Conservation (phyloP, 129 eudicot genomes). For the Artemisia tridentata region DNA sequence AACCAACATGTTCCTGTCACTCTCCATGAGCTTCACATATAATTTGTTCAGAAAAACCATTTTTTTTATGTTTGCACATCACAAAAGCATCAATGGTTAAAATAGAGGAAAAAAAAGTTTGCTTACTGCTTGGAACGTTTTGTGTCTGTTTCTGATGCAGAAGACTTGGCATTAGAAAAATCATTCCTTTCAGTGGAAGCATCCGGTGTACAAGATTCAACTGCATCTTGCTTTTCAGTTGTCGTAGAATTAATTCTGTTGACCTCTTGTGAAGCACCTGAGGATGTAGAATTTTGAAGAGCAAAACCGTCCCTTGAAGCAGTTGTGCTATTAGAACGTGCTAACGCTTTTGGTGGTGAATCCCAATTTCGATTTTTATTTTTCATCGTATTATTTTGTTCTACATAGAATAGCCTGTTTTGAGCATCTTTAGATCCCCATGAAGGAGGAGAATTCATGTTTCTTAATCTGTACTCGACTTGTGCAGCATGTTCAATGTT, state of each 20-base stretch:
- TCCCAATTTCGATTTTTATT: constrained; percentile 53
- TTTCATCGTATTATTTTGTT: constrained; percentile 32
- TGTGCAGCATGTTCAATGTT: constrained; percentile 49
- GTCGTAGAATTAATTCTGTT: constrained; percentile 44
- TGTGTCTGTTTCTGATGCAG: constrained; percentile 61
- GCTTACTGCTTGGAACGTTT: constrained; percentile 86
- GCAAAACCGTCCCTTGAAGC: too few species aligned
- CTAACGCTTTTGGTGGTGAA: constrained; percentile 30
- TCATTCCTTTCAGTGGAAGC: constrained; percentile 47
- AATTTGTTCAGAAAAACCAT: too few species aligned
- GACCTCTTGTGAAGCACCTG: constrained; percentile 40
- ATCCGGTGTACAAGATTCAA: constrained; percentile 51
- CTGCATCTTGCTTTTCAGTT: constrained; percentile 51
- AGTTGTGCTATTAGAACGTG: constrained; percentile 10
- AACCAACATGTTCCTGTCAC: too few species aligned
- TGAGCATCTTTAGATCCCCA: constrained; percentile 63
- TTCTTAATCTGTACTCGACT: constrained; percentile 46
- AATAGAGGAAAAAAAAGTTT: constrained; percentile 11
- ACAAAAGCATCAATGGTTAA: neutral
- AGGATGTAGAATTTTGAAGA: constrained; percentile 7
- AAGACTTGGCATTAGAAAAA: constrained; percentile 42
- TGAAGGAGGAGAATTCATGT: constrained; percentile 37
- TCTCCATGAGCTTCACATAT: too few species aligned
- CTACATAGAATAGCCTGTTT: constrained; percentile 38
- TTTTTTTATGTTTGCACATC: too few species aligned